These are phyloP conservation scores for Apiospora koreana DNA, from an alignment of 2,329 filamentous ascomycete species.

Conservation along the genomic window DNA sequence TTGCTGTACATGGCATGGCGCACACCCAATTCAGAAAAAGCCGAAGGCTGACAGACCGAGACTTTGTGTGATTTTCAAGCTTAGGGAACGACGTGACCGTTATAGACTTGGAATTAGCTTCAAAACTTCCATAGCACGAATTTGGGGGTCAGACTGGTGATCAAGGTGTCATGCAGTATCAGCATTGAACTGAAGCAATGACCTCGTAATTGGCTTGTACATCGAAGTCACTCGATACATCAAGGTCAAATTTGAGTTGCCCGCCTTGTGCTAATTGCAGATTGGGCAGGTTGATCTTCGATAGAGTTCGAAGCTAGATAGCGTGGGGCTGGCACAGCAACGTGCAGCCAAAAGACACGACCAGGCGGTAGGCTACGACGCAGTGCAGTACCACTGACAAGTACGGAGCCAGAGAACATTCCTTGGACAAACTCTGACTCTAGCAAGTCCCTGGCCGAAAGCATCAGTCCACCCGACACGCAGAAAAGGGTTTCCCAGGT, in stretches of 20 bases:
- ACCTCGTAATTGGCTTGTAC: not conserved
- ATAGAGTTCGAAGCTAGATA: conserved; percentile 10
- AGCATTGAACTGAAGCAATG: not conserved
- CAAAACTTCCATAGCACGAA: not conserved
- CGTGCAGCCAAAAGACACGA: not conserved
- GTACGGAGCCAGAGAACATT: not conserved
- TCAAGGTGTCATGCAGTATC: not conserved
- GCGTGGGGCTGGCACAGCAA: conserved; percentile 4
- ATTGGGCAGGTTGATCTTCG: not conserved
- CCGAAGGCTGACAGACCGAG: not conserved
- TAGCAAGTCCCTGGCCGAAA: not conserved
- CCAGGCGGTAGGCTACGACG: too few relatives aligned
- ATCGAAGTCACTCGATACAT: not conserved
- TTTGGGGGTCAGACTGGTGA: not conserved
- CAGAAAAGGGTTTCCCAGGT: not conserved
- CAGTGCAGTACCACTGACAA: not conserved
- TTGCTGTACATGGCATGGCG: not conserved
- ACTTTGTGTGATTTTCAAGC: not conserved
- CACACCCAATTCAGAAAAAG: not conserved
- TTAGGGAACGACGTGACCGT: not conserved
- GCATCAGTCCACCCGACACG: not conserved
- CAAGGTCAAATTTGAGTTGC: not conserved
- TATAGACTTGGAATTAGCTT: not conserved
- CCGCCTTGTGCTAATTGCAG: not conserved
- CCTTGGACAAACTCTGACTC: not conserved